Conservation (phyloP, 768 basidiomycete species). For the Panus rudis region DNA sequence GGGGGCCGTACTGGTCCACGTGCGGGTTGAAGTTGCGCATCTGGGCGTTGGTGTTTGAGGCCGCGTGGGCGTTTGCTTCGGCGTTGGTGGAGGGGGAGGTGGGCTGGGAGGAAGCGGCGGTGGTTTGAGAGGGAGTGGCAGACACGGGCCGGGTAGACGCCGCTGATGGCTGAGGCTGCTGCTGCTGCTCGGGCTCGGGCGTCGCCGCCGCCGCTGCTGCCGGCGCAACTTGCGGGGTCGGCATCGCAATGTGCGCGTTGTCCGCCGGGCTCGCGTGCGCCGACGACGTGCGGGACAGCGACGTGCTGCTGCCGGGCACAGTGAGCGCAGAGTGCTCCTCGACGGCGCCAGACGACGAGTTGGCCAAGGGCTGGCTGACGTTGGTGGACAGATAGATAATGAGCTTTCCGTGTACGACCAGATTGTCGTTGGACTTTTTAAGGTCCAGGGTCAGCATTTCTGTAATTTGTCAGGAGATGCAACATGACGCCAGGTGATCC, state of each 20-base stretch:
- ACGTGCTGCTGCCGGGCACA: constrained; percentile 26
- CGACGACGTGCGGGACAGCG: constrained; percentile 55
- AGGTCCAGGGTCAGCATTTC: constrained; percentile 96
- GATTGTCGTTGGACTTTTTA: constrained; percentile 98
- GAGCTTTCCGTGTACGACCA: constrained; percentile 95
- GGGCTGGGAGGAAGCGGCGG: constrained; percentile 15
- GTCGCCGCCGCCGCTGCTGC: constrained; percentile 1
- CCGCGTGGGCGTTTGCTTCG: constrained; percentile 23
- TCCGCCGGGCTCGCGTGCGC: constrained; percentile 33
- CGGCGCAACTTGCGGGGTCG: constrained; percentile 27
- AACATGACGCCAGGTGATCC: constrained; percentile 6
- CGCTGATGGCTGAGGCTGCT: constrained; percentile 14
- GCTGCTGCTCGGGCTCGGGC: constrained; percentile 13
- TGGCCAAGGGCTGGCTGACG: constrained; percentile 73
- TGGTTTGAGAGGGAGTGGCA: constrained; percentile 13
- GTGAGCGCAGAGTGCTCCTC: constrained; percentile 45
- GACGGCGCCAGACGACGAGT: constrained; percentile 47
- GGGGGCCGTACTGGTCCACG: constrained; percentile 87
- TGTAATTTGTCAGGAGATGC: constrained; percentile 1
- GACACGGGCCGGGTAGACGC: constrained; percentile 30
- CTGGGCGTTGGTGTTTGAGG: constrained; percentile 33
- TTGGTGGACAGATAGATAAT: constrained; percentile 96
- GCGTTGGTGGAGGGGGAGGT: constrained; percentile 18
- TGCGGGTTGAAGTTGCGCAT: constrained; percentile 90
- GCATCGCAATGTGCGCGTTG: constrained; percentile 34